Percentiles rank a stretch among this genome's conserved stretches.
Conservation (phyloP, 345 rosid species). For the Arabidopsis arenosa region DNA sequence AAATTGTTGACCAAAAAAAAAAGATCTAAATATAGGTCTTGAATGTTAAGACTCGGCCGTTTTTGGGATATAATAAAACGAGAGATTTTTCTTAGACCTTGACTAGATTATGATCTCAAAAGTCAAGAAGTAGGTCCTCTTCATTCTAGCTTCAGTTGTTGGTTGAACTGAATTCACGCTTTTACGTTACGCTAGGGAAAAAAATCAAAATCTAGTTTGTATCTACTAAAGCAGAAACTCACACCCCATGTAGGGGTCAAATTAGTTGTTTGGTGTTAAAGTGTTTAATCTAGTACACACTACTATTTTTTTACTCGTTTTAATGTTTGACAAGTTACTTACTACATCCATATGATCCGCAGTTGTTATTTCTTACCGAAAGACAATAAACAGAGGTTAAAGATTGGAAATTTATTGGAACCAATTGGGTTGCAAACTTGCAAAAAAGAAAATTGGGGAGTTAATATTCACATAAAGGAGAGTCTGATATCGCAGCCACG, state of each 20-base stretch:
- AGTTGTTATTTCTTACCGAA: not conserved
- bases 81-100: not conserved
- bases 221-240: not conserved
- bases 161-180: not conserved
- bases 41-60: no score
- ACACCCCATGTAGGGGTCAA: not conserved
- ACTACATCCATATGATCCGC: not conserved
- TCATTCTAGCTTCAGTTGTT: no score
- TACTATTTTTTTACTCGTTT: no score
- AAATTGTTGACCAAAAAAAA: no score
- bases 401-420: constrained; percentile 15
- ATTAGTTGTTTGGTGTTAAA: not conserved
- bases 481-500: constrained; percentile 12
- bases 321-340: not conserved
- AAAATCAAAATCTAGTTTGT: not conserved
- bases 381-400: not conserved
- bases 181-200: no score
- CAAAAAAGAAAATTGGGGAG: not conserved
- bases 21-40: no score
- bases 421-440: constrained; percentile 14
- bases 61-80: not conserved
- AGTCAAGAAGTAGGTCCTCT: not conserved
- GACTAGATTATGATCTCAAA: not conserved
- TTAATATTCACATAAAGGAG: constrained; percentile 4
- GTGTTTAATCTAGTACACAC: not conserved